These are phyloP conservation scores for Fraxinus velutina DNA, from an alignment of 305 asterid genomes.

Conservation along the genomic window DNA sequence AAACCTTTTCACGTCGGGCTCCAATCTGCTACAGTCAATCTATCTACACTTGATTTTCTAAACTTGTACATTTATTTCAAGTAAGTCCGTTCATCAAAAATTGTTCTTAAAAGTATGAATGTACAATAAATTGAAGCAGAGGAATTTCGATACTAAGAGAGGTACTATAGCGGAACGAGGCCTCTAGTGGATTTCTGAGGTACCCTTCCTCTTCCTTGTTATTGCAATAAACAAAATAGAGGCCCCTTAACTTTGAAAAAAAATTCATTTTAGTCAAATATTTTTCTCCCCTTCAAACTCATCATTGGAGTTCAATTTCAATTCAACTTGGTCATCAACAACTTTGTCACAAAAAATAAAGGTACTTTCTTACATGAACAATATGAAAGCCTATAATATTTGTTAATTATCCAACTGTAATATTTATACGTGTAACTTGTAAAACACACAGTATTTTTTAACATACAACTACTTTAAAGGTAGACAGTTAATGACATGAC, in stretches of 20 bases:
- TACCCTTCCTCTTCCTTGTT: not conserved
- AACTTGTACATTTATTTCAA: not conserved
- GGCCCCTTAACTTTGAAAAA: not conserved
- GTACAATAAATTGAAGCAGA: not conserved
- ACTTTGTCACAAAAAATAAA: not conserved
- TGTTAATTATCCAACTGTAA: not conserved
- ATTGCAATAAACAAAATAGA: not conserved
- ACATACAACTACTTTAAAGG: not conserved
- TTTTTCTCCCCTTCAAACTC: not conserved
- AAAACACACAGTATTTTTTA: not conserved
- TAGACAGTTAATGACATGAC: not conserved
- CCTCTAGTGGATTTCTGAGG: not conserved
- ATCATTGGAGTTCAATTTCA: not conserved
- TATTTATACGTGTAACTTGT: not conserved
- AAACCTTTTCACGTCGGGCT: slow-evolving; percentile 16
- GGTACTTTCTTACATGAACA: not conserved
- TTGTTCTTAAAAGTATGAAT: not conserved
- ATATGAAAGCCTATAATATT: not conserved
- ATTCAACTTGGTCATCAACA: not conserved
- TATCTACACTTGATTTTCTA: not conserved
- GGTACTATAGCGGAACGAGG: not conserved
- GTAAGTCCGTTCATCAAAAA: not conserved
- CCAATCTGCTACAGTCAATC: slow-evolving; percentile 6
- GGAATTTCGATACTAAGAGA: not conserved
- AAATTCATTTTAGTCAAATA: not conserved